Conservation (phyloP, 768 basidiomycete species). For the Harrya chromipes region DNA sequence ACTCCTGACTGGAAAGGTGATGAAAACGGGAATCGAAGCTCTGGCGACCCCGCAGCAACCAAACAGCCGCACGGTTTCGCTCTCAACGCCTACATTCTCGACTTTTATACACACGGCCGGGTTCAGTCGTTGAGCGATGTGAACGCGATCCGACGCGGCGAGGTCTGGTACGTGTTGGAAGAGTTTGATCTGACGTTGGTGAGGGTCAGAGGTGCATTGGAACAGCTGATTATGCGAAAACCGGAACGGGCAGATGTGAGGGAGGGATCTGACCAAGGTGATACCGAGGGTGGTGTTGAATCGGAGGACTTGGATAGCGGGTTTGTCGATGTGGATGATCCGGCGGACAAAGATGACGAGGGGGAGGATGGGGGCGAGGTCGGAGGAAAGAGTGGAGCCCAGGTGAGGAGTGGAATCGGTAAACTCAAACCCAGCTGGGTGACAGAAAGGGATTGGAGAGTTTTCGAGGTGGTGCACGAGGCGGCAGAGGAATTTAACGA, state of each 20-base stretch:
- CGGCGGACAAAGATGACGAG: slow-evolving; percentile 23
- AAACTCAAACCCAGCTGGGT: slow-evolving; percentile 37
- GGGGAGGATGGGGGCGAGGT: slow-evolving; percentile 23
- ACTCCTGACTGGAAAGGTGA: too few species aligned
- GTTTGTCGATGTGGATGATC: slow-evolving; percentile 28
- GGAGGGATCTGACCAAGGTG: slow-evolving; percentile 16
- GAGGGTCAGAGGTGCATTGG: slow-evolving; percentile 48
- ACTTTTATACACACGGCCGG: slow-evolving; percentile 70
- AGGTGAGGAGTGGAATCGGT: background rate
- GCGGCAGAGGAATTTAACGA: slow-evolving; percentile 49
- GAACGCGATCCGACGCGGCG: slow-evolving; percentile 58
- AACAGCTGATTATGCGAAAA: slow-evolving; percentile 40
- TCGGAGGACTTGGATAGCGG: slow-evolving; percentile 32
- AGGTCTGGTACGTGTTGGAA: slow-evolving; percentile 63
- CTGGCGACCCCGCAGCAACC: background rate
- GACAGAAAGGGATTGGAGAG: slow-evolving; percentile 48
- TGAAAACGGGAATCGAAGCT: background rate
- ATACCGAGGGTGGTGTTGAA: slow-evolving; percentile 2
- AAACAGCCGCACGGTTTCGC: slow-evolving; percentile 16
- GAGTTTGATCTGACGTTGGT: slow-evolving; percentile 53
- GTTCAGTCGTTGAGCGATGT: slow-evolving; percentile 42
- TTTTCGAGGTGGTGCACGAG: slow-evolving; percentile 47
- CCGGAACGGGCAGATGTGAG: slow-evolving; percentile 10
- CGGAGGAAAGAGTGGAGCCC: slow-evolving; percentile 11
- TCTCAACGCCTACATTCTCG: slow-evolving; percentile 64